These are phyloP conservation scores for Pulveroboletus ravenelii DNA, from an alignment of 768 basidiomycete species.

Conservation along the genomic window DNA sequence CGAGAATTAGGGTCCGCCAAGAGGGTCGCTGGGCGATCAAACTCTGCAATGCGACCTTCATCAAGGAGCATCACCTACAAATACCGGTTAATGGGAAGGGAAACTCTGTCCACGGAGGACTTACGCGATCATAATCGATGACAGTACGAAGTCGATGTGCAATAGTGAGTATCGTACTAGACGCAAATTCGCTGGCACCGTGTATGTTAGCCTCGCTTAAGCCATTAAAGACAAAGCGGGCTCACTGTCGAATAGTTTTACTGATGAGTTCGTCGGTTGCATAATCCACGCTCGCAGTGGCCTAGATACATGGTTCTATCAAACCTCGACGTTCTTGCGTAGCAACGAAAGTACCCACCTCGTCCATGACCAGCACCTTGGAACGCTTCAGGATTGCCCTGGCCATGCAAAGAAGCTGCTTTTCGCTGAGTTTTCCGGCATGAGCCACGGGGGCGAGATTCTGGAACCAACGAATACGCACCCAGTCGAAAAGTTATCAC, in stretches of 20 bases:
- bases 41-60: slow-evolving; percentile 74
- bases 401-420: slow-evolving; percentile 87
- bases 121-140: slow-evolving; percentile 78
- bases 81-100: slow-evolving; percentile 1
- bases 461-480: slow-evolving; percentile 27
- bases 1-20: slow-evolving; percentile 53
- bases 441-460: background rate
- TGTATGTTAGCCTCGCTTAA: background rate
- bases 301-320: slow-evolving; percentile 33
- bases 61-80: slow-evolving; percentile 71
- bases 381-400: slow-evolving; percentile 77
- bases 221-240: slow-evolving; percentile 1
- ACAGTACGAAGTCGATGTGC: slow-evolving; percentile 76
- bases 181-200: slow-evolving; percentile 59
- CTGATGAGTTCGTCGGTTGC: slow-evolving; percentile 86
- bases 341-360: slow-evolving; percentile 39
- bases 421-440: slow-evolving; percentile 45
- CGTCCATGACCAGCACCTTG: slow-evolving; percentile 80
- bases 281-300: slow-evolving; percentile 76
- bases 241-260: slow-evolving; percentile 75
- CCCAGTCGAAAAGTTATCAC: slow-evolving; percentile 89
- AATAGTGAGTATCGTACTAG: slow-evolving; percentile 79
- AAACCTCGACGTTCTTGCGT: slow-evolving; percentile 1
- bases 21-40: slow-evolving; percentile 57
- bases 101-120: slow-evolving; percentile 23